These are phyloP conservation scores for Fusarium sp. DNA, from an alignment of 2,329 filamentous ascomycete species.

Conservation along the genomic window DNA sequence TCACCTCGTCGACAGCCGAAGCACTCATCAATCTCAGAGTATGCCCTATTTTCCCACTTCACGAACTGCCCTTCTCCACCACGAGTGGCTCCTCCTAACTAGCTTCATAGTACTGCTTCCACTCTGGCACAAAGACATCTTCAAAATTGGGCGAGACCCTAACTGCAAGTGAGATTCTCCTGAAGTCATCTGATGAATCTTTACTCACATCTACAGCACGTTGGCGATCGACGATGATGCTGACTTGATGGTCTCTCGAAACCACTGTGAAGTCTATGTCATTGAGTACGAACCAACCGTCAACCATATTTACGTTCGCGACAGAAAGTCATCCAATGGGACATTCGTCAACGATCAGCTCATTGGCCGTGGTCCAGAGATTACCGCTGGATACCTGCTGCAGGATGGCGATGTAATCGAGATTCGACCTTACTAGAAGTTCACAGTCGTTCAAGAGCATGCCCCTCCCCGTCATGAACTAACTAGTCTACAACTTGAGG, in stretches of 20 bases:
- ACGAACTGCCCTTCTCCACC: constrained; percentile 12
- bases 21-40: constrained; percentile 41
- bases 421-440: constrained; percentile 52
- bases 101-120: constrained; percentile 40
- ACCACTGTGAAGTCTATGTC: constrained; percentile 67
- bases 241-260: constrained; percentile 59
- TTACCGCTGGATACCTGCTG: constrained; percentile 59
- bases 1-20: constrained; percentile 38
- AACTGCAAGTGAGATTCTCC: constrained; percentile 44
- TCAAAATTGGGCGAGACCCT: constrained; percentile 51
- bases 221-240: constrained; percentile 51
- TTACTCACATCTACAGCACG: constrained; percentile 44
- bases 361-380: constrained; percentile 52
- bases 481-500: constrained; percentile 45
- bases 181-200: not conserved
- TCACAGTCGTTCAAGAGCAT: constrained; percentile 46
- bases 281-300: constrained; percentile 59
- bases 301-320: constrained; percentile 64
- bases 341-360: constrained; percentile 61
- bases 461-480: constrained; percentile 39
- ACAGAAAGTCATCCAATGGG: constrained; percentile 64
- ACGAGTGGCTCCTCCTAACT: constrained; percentile 19
- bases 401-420: constrained; percentile 61
- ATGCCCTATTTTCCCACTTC: constrained; percentile 16
- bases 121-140: constrained; percentile 45